Evolutionary conservation across 2,329 filamentous ascomycete genomes (phyloP).

Genomic region (Ustulina deusta): DNA sequence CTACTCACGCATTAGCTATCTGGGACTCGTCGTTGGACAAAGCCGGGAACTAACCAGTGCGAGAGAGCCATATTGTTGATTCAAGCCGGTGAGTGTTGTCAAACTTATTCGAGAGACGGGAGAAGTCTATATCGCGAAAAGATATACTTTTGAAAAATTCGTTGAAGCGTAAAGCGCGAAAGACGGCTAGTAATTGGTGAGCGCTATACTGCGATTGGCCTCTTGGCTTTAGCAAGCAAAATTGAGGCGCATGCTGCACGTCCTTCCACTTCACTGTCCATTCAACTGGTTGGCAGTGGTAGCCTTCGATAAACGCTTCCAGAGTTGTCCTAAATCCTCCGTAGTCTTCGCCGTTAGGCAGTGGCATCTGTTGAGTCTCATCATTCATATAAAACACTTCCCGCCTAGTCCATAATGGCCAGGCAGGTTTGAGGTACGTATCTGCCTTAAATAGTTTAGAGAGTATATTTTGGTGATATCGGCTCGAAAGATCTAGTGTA

Average conservation of each 20-base stretch:
- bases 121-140: constrained; percentile 65
- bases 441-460: constrained; percentile 66
- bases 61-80: constrained; percentile 63
- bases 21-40: background rate
- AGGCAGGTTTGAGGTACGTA: constrained; percentile 67
- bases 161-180: constrained; percentile 68
- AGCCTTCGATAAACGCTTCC: constrained; percentile 67
- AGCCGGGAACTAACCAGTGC: constrained; percentile 59
- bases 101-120: constrained; percentile 54
- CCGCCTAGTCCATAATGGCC: constrained; percentile 67
- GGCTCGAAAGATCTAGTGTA: constrained; percentile 65
- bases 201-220: constrained; percentile 58
- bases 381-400: constrained; percentile 66
- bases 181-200: constrained; percentile 67
- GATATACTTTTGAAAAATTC: constrained; percentile 71
- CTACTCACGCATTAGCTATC: constrained; percentile 42
- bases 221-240: constrained; percentile 62
- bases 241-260: constrained; percentile 61
- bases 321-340: constrained; percentile 67
- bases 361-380: constrained; percentile 63
- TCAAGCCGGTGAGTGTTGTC: constrained; percentile 61
- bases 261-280: constrained; percentile 65
- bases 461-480: constrained; percentile 66
- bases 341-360: constrained; percentile 67
- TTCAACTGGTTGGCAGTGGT: constrained; percentile 61